Conservation (phyloP, 257 asterid genomes). For the Datura wrightii region DNA sequence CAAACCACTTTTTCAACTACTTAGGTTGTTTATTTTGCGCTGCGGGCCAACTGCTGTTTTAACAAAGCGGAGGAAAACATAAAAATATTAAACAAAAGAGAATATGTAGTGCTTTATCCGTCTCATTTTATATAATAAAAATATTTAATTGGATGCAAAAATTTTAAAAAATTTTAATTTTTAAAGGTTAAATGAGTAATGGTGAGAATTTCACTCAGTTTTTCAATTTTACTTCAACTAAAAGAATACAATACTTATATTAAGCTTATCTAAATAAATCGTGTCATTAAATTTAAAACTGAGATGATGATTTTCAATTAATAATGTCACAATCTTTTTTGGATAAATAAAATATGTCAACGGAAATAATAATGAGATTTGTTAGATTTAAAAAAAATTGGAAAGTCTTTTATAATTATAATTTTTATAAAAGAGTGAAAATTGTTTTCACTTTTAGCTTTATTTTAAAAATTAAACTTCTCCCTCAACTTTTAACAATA, state of each 20-base stretch:
- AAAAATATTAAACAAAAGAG: background rate
- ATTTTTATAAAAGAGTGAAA: too few species aligned
- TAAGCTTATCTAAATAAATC: too few species aligned
- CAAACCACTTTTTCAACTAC: background rate
- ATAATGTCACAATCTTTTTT: too few species aligned
- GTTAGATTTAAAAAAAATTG: background rate
- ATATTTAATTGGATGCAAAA: too few species aligned
- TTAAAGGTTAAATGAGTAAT: too few species aligned
- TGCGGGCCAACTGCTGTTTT: background rate
- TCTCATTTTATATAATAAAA: too few species aligned
- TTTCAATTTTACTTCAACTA: background rate
- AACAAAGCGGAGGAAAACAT: background rate
- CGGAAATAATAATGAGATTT: background rate
- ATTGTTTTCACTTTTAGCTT: too few species aligned
- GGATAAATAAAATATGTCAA: background rate
- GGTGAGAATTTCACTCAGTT: background rate
- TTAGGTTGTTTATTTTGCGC: background rate
- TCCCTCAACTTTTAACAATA: too few species aligned
- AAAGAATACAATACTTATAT: background rate
- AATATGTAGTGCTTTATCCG: background rate
- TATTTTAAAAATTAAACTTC: too few species aligned
- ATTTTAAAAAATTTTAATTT: too few species aligned
- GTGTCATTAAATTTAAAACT: background rate
- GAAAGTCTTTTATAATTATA: too few species aligned
- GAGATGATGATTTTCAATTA: background rate